phyloP scores from a whole-genome alignment of 139 green algal species.

The Micromonas commoda region DNA sequence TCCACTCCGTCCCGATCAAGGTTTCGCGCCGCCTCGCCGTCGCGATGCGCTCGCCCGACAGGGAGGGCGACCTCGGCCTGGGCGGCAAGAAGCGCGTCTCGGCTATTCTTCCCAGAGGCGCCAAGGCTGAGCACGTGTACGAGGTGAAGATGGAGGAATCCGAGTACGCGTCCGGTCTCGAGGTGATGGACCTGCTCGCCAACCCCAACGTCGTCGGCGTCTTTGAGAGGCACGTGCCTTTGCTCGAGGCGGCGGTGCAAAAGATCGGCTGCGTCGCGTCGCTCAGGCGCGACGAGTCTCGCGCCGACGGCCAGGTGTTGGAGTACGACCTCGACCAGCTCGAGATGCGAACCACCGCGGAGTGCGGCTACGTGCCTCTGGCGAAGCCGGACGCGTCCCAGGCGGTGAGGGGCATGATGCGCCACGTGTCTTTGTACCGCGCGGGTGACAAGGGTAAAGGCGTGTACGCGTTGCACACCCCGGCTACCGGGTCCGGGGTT shows the following conservation, averaged over 20 bases:
- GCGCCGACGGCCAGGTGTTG: conserved; percentile 38
- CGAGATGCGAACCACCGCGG: conserved; percentile 51
- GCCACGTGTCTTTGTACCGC: conserved; percentile 62
- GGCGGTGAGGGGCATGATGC: conserved; percentile 42
- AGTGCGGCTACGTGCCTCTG: conserved; percentile 57
- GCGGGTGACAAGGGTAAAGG: conserved; percentile 43
- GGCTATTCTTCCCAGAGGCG: neutral
- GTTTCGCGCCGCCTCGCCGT: conserved; percentile 8
- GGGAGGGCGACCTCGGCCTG: conserved; percentile 7
- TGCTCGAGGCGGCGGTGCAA: conserved; percentile 55
- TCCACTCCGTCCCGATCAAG: conserved; percentile 2
- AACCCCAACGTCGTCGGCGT: conserved; percentile 47
- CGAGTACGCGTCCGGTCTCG: neutral
- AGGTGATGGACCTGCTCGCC: conserved; percentile 5
- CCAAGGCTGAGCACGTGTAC: neutral
- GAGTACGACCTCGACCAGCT: conserved; percentile 65
- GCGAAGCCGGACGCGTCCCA: neutral
- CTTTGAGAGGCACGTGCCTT: conserved; percentile 69
- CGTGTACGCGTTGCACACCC: conserved; percentile 55
- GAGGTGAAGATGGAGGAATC: conserved; percentile 14
- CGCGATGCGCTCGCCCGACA: neutral
- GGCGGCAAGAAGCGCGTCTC: neutral
- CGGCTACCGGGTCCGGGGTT: conserved; percentile 38
- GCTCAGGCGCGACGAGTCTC: conserved; percentile 27
- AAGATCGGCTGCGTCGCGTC: conserved; percentile 62